These are phyloP conservation scores for Xerocomus amazonicus DNA, from an alignment of 1,284 basidiomycete species.

Conservation along the genomic window DNA sequence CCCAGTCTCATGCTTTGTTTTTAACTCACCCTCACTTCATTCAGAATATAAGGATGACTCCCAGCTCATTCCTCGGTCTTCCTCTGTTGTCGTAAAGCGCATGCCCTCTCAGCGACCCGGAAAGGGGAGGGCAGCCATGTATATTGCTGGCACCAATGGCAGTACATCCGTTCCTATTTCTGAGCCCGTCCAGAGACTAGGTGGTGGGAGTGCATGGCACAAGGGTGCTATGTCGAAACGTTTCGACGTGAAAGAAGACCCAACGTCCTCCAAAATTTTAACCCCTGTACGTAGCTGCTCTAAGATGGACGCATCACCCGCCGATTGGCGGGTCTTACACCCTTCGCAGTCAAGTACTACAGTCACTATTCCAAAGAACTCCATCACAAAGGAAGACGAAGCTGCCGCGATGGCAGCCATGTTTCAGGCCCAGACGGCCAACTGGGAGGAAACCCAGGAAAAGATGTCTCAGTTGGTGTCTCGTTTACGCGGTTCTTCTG, in stretches of 20 bases:
- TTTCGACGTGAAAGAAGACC: constrained; percentile 84
- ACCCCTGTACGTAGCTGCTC: constrained; percentile 31
- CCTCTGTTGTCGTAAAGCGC: constrained; percentile 90
- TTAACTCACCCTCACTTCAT: not conserved
- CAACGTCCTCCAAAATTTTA: constrained; percentile 30
- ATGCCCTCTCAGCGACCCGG: constrained; percentile 83
- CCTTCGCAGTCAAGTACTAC: constrained; percentile 27
- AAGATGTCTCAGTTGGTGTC: constrained; percentile 94
- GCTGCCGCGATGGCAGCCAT: constrained; percentile 90
- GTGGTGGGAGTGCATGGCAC: constrained; percentile 45
- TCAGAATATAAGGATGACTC: constrained; percentile 93
- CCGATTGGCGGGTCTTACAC: constrained; percentile 23
- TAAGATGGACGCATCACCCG: constrained; percentile 6
- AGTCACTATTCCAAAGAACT: constrained; percentile 33
- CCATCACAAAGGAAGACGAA: constrained; percentile 66
- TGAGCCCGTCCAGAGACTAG: constrained; percentile 41
- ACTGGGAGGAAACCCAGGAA: constrained; percentile 96
- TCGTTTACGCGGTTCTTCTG: constrained; percentile 48
- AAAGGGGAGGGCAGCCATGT: constrained; percentile 89
- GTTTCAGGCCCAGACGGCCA: constrained; percentile 87
- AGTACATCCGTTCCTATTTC: constrained; percentile 42
- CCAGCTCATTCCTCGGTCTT: constrained; percentile 88
- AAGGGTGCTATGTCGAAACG: constrained; percentile 82
- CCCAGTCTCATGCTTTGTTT: not conserved
- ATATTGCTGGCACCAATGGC: constrained; percentile 62